Percentiles rank a stretch among this genome's conserved stretches.
Evolutionary conservation across 805 yeast genomes (phyloP).

Genomic region (Metschnikowia rubicola): DNA sequence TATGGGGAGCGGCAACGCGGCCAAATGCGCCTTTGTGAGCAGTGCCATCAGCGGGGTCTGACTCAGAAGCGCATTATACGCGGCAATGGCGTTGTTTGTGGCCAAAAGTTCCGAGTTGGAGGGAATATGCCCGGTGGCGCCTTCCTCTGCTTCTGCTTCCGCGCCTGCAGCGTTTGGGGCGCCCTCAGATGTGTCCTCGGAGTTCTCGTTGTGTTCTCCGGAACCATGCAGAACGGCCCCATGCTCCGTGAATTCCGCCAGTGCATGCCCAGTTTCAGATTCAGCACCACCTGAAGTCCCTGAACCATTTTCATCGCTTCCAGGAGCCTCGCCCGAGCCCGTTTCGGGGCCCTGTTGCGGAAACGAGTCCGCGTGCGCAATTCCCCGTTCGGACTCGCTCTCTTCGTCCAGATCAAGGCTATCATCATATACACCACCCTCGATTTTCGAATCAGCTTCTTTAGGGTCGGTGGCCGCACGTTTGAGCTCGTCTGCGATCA

Average conservation of each 20-base stretch:
- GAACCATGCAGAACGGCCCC: background rate
- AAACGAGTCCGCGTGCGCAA: too few species aligned
- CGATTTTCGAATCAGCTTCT: background rate
- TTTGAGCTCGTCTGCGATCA: slow-evolving; percentile 33
- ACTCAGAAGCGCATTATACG: slow-evolving; percentile 39
- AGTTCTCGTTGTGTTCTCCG: background rate
- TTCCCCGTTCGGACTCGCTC: background rate
- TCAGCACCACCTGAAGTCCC: too few species aligned
- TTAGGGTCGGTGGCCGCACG: slow-evolving; percentile 24
- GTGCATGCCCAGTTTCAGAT: too few species aligned
- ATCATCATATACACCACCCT: background rate
- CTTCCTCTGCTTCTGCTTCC: background rate
- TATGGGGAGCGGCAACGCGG: slow-evolving; percentile 57
- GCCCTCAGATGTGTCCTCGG: too few species aligned
- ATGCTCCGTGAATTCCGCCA: too few species aligned
- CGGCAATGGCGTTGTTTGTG: slow-evolving; percentile 39
- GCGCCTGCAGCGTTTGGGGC: background rate
- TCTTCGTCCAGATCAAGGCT: background rate
- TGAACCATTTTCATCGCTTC: too few species aligned
- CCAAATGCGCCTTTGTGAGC: slow-evolving; percentile 47
- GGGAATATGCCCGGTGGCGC: slow-evolving; percentile 24
- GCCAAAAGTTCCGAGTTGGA: slow-evolving; percentile 41
- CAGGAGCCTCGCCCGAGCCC: too few species aligned
- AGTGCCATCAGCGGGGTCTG: slow-evolving; percentile 36
- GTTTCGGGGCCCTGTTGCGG: too few species aligned